Evolutionary conservation across 768 basidiomycete species (phyloP).

Genomic region (Boletellus ananiceps): DNA sequence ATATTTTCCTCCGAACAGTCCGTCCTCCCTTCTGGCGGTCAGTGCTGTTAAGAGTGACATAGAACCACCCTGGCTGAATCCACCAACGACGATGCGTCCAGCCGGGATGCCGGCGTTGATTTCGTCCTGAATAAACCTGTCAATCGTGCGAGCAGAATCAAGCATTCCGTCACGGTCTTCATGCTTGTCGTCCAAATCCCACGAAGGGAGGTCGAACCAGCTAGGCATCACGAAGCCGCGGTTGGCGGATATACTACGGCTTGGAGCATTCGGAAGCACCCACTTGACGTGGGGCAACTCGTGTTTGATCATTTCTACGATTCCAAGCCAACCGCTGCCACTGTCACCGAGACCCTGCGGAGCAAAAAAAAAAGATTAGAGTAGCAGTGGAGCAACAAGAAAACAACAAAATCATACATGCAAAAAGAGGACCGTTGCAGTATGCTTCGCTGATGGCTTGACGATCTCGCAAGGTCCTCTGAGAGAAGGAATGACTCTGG

Average conservation of each 20-base stretch:
- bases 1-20: conserved; percentile 26
- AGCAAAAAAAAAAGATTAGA: not conserved
- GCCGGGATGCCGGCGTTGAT: conserved; percentile 65
- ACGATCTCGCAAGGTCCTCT: conserved; percentile 42
- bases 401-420: conserved; percentile 59
- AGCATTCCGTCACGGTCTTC: conserved; percentile 69
- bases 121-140: conserved; percentile 69
- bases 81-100: conserved; percentile 75
- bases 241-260: conserved; percentile 71
- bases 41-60: conserved; percentile 76
- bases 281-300: conserved; percentile 77
- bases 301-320: conserved; percentile 63
- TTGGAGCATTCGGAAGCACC: conserved; percentile 46
- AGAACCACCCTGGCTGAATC: conserved; percentile 83
- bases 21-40: conserved; percentile 23
- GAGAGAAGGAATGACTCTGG: conserved; percentile 18
- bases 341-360: conserved; percentile 70
- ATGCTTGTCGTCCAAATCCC: conserved; percentile 45
- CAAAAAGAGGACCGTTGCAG: conserved; percentile 84
- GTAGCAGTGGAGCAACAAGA: conserved; percentile 1
- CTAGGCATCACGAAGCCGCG: conserved; percentile 63
- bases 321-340: conserved; percentile 71
- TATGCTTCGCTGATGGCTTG: conserved; percentile 57
- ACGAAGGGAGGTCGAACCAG: conserved; percentile 78
- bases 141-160: conserved; percentile 54